phyloP scores from a whole-genome alignment of 345 rosid species.

The Conringia planisiliqua region DNA sequence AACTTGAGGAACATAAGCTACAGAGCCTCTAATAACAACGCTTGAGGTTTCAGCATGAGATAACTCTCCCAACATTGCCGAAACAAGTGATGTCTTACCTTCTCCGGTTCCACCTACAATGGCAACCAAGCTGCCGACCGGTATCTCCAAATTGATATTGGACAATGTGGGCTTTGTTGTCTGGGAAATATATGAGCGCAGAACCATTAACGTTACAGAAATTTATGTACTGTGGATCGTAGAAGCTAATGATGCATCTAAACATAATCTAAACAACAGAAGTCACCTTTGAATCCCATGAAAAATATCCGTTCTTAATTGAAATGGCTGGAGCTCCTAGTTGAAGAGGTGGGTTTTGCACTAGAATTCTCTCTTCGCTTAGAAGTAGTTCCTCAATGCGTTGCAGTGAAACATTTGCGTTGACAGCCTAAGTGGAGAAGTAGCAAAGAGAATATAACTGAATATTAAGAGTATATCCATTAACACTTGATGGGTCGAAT shows the following conservation, averaged over 20 bases:
- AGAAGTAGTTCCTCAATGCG: conserved; percentile 82
- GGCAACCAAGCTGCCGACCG: conserved; percentile 79
- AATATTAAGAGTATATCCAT: not conserved
- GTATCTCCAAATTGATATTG: conserved; percentile 69
- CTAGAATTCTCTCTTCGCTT: conserved; percentile 78
- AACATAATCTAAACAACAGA: not conserved
- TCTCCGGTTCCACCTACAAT: conserved; percentile 96
- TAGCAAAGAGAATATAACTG: conserved; percentile 2
- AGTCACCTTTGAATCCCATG: conserved; percentile 85
- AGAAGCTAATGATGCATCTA: not conserved
- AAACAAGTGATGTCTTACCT: conserved; percentile 92
- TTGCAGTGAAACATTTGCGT: conserved; percentile 83
- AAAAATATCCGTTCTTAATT: conserved; percentile 76
- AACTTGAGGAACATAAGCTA: conserved; percentile 96
- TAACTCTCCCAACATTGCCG: conserved; percentile 94
- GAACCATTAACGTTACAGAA: not conserved
- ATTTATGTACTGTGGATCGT: not conserved
- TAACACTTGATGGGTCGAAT: not conserved
- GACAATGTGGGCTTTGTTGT: conserved; percentile 61
- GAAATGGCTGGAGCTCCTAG: conserved; percentile 73
- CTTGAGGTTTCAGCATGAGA: conserved; percentile 52
- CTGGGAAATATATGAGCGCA: conserved; percentile 32
- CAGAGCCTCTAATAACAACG: conserved; percentile 71
- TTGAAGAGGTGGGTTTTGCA: conserved; percentile 72
- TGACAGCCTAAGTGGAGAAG: conserved; percentile 58